These are phyloP conservation scores for Sutorius eximius DNA, from an alignment of 1,284 basidiomycete genomes.

Conservation along the genomic window DNA sequence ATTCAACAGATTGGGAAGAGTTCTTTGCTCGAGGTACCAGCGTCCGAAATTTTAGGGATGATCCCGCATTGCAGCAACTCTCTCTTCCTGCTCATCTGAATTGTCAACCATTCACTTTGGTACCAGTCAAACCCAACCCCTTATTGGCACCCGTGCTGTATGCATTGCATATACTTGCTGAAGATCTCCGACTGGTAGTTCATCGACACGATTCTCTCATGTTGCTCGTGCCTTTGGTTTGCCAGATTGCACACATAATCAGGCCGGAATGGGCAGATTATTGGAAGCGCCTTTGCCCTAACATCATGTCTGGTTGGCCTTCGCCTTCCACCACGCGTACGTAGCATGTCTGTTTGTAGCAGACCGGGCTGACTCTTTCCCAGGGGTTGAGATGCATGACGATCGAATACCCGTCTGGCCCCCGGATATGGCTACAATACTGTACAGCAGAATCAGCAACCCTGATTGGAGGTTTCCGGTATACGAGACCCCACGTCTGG, in stretches of 20 bases:
- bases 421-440: slow-evolving; percentile 60
- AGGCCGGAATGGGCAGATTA: slow-evolving; percentile 86
- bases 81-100: slow-evolving; percentile 38
- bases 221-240: slow-evolving; percentile 64
- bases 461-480: slow-evolving; percentile 64
- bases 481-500: slow-evolving; percentile 51
- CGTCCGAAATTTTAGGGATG: slow-evolving; percentile 54
- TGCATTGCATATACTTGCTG: slow-evolving; percentile 75
- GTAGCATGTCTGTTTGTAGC: slow-evolving; percentile 18
- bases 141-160: slow-evolving; percentile 57
- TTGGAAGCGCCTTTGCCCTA: slow-evolving; percentile 76
- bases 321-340: slow-evolving; percentile 45
- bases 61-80: slow-evolving; percentile 52
- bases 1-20: slow-evolving; percentile 27
- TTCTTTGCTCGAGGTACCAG: slow-evolving; percentile 39
- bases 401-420: slow-evolving; percentile 72
- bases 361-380: slow-evolving; percentile 9
- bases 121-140: slow-evolving; percentile 37
- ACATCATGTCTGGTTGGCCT: slow-evolving; percentile 57
- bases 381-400: slow-evolving; percentile 51
- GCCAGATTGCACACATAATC: slow-evolving; percentile 63
- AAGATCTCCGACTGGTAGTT: slow-evolving; percentile 62
- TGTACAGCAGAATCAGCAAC: slow-evolving; percentile 64
- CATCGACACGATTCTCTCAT: slow-evolving; percentile 55
- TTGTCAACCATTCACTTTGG: slow-evolving; percentile 27